Conservation (phyloP, 805 yeast genomes). For the Candida coquimbonensis region DNA sequence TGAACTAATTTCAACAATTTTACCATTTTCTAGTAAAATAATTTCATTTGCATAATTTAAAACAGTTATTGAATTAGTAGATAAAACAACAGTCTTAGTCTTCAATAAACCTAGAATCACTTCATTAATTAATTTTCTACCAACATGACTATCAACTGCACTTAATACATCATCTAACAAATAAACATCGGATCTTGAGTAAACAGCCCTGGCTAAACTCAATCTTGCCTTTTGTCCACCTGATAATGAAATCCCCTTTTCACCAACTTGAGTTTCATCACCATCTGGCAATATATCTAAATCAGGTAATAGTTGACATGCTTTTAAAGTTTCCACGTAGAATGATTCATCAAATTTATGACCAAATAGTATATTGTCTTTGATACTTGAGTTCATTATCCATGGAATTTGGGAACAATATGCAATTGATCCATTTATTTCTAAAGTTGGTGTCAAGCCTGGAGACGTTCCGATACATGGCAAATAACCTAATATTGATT, state of each 20-base stretch:
- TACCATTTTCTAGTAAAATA: constrained; percentile 62
- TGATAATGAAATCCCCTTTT: constrained; percentile 90
- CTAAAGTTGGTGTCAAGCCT: constrained; percentile 30
- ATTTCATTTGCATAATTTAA: constrained; percentile 67
- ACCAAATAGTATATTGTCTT: constrained; percentile 88
- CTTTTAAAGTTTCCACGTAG: constrained; percentile 71
- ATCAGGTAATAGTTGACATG: constrained; percentile 83
- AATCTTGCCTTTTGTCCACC: constrained; percentile 98
- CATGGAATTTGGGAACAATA: constrained; percentile 93
- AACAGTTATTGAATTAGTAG: constrained; percentile 83
- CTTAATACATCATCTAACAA: constrained; percentile 87
- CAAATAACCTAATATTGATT: constrained; percentile 76
- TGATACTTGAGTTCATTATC: constrained; percentile 93
- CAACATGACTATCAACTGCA: constrained; percentile 97
- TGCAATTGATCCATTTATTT: constrained; percentile 73
- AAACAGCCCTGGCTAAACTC: constrained; percentile 92
- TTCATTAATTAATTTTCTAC: constrained; percentile 72
- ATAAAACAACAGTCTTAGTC: constrained; percentile 68
- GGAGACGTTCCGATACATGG: constrained; percentile 28
- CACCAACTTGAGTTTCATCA: constrained; percentile 88
- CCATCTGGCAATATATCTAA: constrained; percentile 78
- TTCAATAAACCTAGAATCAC: constrained; percentile 82
- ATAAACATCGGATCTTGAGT: constrained; percentile 87
- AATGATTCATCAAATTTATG: constrained; percentile 75
- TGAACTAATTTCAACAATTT: constrained; percentile 58